Conservation (phyloP, 2,329 filamentous ascomycete species). For the Clonostachys chloroleuca region DNA sequence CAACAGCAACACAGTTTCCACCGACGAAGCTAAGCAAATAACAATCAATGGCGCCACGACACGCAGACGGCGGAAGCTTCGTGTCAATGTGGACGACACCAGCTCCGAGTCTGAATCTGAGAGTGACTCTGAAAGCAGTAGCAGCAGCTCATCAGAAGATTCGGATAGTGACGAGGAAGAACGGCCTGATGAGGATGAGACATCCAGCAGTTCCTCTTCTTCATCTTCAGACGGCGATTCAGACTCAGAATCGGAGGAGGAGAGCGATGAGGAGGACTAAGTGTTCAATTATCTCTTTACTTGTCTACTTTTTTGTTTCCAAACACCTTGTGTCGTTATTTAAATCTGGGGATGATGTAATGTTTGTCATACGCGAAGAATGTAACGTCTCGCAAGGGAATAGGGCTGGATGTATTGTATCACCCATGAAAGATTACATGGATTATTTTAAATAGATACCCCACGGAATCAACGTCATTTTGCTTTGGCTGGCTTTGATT, state of each 20-base stretch:
- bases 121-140: conserved; percentile 14
- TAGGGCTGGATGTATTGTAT: too few species aligned
- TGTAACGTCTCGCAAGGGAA: too few species aligned
- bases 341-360: too few species aligned
- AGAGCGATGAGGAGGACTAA: conserved; percentile 6
- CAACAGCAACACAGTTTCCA: conserved; percentile 10
- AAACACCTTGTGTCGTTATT: too few species aligned
- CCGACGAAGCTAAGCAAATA: conserved; percentile 8
- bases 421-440: background rate
- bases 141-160: conserved; percentile 26
- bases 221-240: conserved; percentile 30
- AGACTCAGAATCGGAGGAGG: conserved; percentile 24
- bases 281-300: too few species aligned
- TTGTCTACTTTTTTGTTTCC: too few species aligned
- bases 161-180: conserved; percentile 24
- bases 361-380: too few species aligned
- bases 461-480: background rate
- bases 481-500: background rate
- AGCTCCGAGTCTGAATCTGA: conserved; percentile 31
- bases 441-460: conserved; percentile 3
- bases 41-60: conserved; percentile 11
- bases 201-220: conserved; percentile 36
- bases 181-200: conserved; percentile 12
- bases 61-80: conserved; percentile 45
- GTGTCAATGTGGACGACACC: conserved; percentile 38